phyloP scores from a whole-genome alignment of 2,329 filamentous ascomycete genomes.

The Stemphylium lycopersici region DNA sequence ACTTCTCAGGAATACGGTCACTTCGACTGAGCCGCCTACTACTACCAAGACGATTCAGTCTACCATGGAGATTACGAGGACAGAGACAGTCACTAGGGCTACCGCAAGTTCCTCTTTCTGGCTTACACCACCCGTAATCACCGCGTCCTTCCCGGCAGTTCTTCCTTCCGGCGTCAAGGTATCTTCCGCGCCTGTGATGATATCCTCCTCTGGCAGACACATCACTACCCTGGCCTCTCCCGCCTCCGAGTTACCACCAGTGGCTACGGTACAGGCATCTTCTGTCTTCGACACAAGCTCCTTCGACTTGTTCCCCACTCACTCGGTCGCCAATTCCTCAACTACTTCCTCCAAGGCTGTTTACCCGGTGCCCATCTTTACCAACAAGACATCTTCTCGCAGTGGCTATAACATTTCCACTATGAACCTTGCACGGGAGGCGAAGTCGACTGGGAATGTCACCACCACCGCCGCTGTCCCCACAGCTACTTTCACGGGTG shows the following conservation, averaged over 20 bases:
- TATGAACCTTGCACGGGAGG: slow-evolving; percentile 10
- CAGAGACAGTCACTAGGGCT: not conserved
- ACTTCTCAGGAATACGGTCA: not conserved
- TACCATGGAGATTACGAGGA: slow-evolving; percentile 13
- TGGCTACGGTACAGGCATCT: not conserved
- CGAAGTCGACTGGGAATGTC: not conserved
- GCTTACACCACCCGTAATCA: not conserved
- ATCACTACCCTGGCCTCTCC: not conserved
- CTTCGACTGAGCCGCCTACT: slow-evolving; percentile 12
- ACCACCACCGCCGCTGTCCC: not conserved
- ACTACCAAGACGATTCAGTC: slow-evolving; percentile 25
- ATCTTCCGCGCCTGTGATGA: not conserved
- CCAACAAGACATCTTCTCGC: slow-evolving; percentile 5
- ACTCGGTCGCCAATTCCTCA: slow-evolving; percentile 2
- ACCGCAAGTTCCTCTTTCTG: not conserved
- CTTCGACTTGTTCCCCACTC: not conserved
- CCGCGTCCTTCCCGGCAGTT: slow-evolving; percentile 3
- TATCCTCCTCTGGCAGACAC: not conserved
- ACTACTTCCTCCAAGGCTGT: not conserved
- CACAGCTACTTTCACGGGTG: slow-evolving; percentile 1
- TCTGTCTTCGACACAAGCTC: not conserved
- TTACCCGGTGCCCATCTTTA: not conserved
- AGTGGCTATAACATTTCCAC: slow-evolving; percentile 12
- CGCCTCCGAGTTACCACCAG: not conserved
- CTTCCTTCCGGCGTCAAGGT: not conserved